Conservation (phyloP, 2,329 filamentous ascomycete genomes). For the Cercospora brassicicola region DNA sequence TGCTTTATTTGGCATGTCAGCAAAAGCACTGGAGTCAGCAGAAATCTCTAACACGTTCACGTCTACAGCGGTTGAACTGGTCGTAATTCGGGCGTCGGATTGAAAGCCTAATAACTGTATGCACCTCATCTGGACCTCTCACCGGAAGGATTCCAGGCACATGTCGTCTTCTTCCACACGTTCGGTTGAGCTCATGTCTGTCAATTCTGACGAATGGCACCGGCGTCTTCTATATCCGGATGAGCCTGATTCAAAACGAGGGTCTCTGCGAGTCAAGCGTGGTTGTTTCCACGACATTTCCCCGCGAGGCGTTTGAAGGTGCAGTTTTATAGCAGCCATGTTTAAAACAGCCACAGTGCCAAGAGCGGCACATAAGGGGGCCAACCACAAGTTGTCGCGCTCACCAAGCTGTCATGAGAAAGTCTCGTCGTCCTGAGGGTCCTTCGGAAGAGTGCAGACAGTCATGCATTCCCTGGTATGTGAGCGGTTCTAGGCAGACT, state of each 20-base stretch:
- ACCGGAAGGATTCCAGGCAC: background rate
- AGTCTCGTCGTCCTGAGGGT: background rate
- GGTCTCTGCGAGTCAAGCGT: slow-evolving; percentile 8
- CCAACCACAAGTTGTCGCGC: background rate
- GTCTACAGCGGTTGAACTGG: background rate
- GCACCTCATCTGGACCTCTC: background rate
- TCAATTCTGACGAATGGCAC: background rate
- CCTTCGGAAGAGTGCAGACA: background rate
- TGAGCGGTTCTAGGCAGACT: background rate
- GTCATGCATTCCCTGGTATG: background rate
- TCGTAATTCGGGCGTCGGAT: background rate
- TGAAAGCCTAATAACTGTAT: background rate
- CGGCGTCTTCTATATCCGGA: background rate
- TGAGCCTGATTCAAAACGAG: background rate
- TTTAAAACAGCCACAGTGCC: background rate
- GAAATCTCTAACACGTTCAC: background rate
- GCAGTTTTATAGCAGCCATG: background rate
- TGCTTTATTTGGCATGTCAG: background rate
- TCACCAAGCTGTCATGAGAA: background rate
- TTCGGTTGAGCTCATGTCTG: background rate
- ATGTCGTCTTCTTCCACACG: background rate
- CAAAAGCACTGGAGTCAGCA: background rate
- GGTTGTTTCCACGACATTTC: slow-evolving; percentile 4
- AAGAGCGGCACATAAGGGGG: background rate
- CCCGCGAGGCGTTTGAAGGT: background rate